Percentiles rank a stretch among this genome's conserved stretches.
Evolutionary conservation across 2,329 filamentous ascomycete species (phyloP).

Genomic region (Pyrenophora teres): DNA sequence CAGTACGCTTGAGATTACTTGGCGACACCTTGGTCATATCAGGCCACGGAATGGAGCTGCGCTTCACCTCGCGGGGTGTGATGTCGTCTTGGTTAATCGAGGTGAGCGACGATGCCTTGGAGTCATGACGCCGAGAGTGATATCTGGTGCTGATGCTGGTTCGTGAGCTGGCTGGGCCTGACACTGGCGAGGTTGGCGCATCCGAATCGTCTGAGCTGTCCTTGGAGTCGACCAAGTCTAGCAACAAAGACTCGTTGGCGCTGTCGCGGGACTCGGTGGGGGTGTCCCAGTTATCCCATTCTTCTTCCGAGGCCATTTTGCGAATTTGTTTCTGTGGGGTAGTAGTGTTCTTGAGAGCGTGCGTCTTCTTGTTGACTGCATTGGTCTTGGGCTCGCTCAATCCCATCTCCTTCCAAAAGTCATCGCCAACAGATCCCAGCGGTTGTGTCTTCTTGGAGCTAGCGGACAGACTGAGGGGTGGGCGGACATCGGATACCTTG

Average conservation of each 20-base stretch:
- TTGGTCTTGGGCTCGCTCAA: conserved; percentile 46
- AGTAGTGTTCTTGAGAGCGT: conserved; percentile 40
- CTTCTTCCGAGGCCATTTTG: conserved; percentile 52
- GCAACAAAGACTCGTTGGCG: conserved; percentile 42
- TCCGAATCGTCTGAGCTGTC: conserved; percentile 57
- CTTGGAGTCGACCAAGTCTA: conserved; percentile 45
- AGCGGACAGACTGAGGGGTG: conserved; percentile 36
- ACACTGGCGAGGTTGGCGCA: conserved; percentile 52
- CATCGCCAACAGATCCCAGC: conserved; percentile 45
- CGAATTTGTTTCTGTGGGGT: conserved; percentile 46
- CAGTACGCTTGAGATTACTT: conserved; percentile 77
- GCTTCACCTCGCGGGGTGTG: conserved; percentile 34
- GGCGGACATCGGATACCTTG: conserved; percentile 39
- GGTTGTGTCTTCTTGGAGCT: conserved; percentile 42
- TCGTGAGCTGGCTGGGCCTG: conserved; percentile 54
- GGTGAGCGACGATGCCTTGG: conserved; percentile 44
- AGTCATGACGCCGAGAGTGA: conserved; percentile 46
- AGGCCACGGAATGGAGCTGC: conserved; percentile 64
- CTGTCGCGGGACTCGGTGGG: conserved; percentile 57
- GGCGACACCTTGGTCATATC: conserved; percentile 74
- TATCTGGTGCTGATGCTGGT: conserved; percentile 62
- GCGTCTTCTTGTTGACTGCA: conserved; percentile 46
- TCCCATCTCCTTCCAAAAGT: conserved; percentile 52
- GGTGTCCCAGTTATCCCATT: conserved; percentile 63
- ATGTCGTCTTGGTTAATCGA: conserved; percentile 23